Percentiles rank a stretch among this genome's conserved stretches.
Evolutionary conservation across 345 rosid species (phyloP).

Genomic region (Salix purpurea): DNA sequence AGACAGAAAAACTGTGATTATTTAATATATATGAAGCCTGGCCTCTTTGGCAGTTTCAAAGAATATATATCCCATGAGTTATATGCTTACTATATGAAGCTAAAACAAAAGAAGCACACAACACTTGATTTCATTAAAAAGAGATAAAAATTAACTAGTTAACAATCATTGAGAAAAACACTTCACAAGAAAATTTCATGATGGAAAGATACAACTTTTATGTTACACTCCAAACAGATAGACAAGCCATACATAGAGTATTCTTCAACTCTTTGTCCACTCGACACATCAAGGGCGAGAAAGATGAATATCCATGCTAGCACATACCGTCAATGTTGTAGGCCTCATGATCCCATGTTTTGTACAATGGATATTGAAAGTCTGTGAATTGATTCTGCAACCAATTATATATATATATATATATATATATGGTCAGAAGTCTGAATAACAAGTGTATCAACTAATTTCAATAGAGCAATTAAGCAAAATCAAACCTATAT

Average conservation of each 20-base stretch:
- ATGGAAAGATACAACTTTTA: neutral
- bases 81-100: no score
- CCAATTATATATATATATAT: neutral
- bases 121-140: no score
- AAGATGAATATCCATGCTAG: neutral
- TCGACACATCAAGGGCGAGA: neutral
- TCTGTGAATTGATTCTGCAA: constrained; percentile 35
- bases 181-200: neutral
- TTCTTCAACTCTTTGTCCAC: constrained; percentile 10
- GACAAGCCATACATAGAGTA: neutral
- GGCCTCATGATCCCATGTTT: neutral
- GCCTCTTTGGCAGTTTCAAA: neutral
- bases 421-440: neutral
- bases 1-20: no score
- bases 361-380: constrained; percentile 2
- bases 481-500: neutral
- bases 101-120: no score
- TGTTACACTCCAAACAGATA: neutral
- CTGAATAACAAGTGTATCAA: neutral
- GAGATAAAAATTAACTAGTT: neutral
- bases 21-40: neutral
- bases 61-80: neutral
- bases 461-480: neutral
- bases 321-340: neutral
- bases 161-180: neutral